Percentiles rank a stretch among this genome's conserved stretches.
Evolutionary conservation across 192 early-diverging fungal genomes (phyloP).

Genomic region (Thamnidium elegans): DNA sequence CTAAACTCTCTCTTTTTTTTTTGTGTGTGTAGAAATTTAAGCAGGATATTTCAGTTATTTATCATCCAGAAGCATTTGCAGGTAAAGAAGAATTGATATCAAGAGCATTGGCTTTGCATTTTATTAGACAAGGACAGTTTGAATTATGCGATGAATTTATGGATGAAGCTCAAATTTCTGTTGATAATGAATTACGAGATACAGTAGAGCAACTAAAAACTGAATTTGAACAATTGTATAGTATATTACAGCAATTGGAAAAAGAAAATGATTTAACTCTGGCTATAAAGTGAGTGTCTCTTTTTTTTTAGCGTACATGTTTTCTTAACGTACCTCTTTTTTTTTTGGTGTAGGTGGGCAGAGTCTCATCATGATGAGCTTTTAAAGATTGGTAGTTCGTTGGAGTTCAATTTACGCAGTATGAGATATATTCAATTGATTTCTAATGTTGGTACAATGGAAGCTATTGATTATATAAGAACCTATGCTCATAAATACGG

Average conservation of each 20-base stretch:
- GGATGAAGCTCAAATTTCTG: conserved; percentile 27
- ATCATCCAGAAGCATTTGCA: conserved; percentile 74
- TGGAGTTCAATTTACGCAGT: conserved; percentile 90
- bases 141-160: conserved; percentile 69
- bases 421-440: conserved; percentile 79
- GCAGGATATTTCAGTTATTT: conserved; percentile 55
- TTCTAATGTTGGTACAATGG: conserved; percentile 31
- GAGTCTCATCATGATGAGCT: conserved; percentile 52
- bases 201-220: conserved; percentile 43
- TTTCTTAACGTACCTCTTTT: not conserved
- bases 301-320: not conserved
- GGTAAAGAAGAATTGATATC: conserved; percentile 62
- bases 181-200: conserved; percentile 42
- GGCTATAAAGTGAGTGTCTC: conserved; percentile 57
- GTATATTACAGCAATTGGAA: conserved; percentile 63
- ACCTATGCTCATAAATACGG: conserved; percentile 66
- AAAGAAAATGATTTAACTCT: conserved; percentile 48
- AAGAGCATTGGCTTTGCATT: conserved; percentile 67
- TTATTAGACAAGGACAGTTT: conserved; percentile 87
- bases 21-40: conserved; percentile 57
- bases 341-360: conserved; percentile 66
- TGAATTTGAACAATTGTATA: conserved; percentile 84
- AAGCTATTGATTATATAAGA: conserved; percentile 77
- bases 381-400: conserved; percentile 47
- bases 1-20: not conserved